A percentile compares a stretch with the other conserved stretches of the same genome.
These are phyloP conservation scores for Colletotrichum endophyticum DNA, from an alignment of 2,329 filamentous ascomycete species.

Conservation along the genomic window DNA sequence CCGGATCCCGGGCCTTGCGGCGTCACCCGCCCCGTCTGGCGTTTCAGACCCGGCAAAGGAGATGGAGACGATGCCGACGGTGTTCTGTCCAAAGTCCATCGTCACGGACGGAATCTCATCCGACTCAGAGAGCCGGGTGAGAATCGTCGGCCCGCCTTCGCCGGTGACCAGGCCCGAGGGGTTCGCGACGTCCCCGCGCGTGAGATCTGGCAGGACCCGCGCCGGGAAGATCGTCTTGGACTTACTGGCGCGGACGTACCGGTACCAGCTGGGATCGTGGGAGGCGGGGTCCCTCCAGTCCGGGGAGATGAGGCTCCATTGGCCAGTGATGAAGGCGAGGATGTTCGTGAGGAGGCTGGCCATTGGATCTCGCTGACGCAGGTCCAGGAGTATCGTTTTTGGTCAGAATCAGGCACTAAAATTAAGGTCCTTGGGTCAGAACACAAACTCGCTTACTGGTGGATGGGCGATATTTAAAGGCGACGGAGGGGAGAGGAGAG, in stretches of 20 bases:
- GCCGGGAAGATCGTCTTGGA: slow-evolving; percentile 34
- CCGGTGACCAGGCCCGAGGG: slow-evolving; percentile 35
- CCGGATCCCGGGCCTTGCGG: slow-evolving; percentile 41
- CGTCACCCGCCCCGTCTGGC: slow-evolving; percentile 20
- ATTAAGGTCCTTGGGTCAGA: neutral
- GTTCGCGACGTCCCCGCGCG: slow-evolving; percentile 42
- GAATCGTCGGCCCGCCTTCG: slow-evolving; percentile 30
- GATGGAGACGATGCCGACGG: slow-evolving; percentile 48
- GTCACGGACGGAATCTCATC: slow-evolving; percentile 41
- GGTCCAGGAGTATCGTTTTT: neutral
- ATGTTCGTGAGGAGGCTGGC: neutral
- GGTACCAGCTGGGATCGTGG: slow-evolving; percentile 36
- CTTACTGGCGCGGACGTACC: slow-evolving; percentile 42
- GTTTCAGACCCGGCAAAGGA: slow-evolving; percentile 41
- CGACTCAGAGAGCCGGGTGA: slow-evolving; percentile 26
- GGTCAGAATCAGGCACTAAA: neutral
- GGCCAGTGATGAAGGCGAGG: neutral
- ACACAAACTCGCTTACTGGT: neutral
- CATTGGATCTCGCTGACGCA: neutral
- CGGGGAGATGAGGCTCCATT: neutral
- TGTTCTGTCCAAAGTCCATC: slow-evolving; percentile 55
- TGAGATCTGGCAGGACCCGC: slow-evolving; percentile 34
- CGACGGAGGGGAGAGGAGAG: neutral
- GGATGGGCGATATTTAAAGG: neutral
- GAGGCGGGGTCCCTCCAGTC: neutral